These are phyloP conservation scores for Aurantiochytrium sp. DNA, from an alignment of 108 stramenopile species.

Conservation along the genomic window DNA sequence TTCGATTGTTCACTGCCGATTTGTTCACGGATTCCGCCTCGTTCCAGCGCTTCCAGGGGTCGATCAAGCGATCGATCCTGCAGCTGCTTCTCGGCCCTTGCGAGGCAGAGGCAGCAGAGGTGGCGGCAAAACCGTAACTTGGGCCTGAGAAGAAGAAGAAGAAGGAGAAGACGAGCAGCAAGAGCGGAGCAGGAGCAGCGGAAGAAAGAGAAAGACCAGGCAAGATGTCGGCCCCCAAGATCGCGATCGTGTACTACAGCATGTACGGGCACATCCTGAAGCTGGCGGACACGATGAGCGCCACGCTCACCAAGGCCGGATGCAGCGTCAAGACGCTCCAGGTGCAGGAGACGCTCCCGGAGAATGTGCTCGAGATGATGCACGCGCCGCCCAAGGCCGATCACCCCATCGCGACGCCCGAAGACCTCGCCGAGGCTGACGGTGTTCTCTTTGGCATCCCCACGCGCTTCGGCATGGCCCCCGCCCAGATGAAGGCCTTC, in stretches of 20 bases:
- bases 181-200: neutral
- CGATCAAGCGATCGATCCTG: too few relatives aligned
- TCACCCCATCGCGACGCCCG: constrained; percentile 47
- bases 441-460: constrained; percentile 63
- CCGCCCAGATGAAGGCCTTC: constrained; percentile 66
- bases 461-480: constrained; percentile 55
- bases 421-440: constrained; percentile 51
- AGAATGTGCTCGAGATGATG: constrained; percentile 55
- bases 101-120: too few relatives aligned
- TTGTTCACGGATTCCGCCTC: too few relatives aligned
- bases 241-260: constrained; percentile 52
- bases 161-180: neutral
- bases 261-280: constrained; percentile 52
- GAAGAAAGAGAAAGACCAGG: neutral
- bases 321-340: constrained; percentile 47
- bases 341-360: constrained; percentile 54
- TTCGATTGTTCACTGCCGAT: too few relatives aligned
- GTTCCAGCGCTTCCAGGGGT: too few relatives aligned
- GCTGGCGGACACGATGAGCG: constrained; percentile 44
- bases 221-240: neutral
- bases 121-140: too few relatives aligned
- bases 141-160: neutral
- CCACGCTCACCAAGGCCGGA: constrained; percentile 49
- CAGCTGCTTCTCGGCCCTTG: too few relatives aligned
- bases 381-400: constrained; percentile 44